phyloP scores from a whole-genome alignment of 1,284 basidiomycete genomes.

The Inonotus obliquus region DNA sequence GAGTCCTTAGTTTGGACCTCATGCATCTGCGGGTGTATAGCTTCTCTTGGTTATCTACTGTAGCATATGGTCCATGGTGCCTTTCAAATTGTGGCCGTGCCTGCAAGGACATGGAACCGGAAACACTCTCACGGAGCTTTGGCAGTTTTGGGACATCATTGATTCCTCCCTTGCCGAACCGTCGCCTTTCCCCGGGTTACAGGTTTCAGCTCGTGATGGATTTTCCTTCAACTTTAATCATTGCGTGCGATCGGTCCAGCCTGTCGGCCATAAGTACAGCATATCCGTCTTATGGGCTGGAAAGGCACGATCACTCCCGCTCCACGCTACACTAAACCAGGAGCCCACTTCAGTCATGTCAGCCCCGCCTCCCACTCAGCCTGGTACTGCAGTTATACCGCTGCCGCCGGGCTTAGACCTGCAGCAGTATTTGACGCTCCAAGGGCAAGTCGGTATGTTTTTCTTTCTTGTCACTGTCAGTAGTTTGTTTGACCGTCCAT shows the following conservation, averaged over 20 bases:
- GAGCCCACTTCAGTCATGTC: background rate
- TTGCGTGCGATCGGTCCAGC: too few relatives aligned
- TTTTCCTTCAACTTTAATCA: too few relatives aligned
- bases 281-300: background rate
- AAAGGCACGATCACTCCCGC: background rate
- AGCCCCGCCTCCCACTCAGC: background rate
- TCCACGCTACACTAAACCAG: background rate
- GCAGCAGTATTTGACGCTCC: constrained; percentile 13
- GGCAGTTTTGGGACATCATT: background rate
- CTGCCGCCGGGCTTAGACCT: constrained; percentile 18
- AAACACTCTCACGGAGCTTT: background rate
- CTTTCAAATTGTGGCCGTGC: too few relatives aligned
- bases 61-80: too few relatives aligned
- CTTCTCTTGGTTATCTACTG: too few relatives aligned
- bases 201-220: too few relatives aligned
- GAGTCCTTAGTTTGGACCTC: too few relatives aligned
- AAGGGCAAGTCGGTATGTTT: constrained; percentile 14
- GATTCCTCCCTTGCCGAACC: background rate
- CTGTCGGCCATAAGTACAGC: too few relatives aligned
- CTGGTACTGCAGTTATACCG: constrained; percentile 7
- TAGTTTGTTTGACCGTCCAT: too few relatives aligned
- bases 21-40: too few relatives aligned
- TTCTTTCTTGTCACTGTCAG: background rate
- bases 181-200: too few relatives aligned
- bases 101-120: background rate